These are phyloP conservation scores for Deinandra increscens DNA, from an alignment of 129 eudicot genomes.

Conservation along the genomic window DNA sequence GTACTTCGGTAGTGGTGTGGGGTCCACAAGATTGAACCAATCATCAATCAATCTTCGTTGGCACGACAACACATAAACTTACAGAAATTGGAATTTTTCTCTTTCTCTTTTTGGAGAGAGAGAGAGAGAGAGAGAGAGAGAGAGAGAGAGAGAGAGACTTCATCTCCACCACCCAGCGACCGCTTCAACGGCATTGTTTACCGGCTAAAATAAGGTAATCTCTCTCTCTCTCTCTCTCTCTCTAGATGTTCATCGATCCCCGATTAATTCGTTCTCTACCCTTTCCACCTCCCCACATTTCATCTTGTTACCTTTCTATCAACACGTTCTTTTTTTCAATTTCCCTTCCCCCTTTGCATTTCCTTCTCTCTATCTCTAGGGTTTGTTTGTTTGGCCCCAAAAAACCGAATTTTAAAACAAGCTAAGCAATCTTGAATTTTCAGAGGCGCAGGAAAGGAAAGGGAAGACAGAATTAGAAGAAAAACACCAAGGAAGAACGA, in stretches of 20 bases:
- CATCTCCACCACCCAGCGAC: constrained; percentile 37
- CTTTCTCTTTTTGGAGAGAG: too few species aligned
- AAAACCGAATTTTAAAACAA: neutral
- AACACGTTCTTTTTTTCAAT: too few species aligned
- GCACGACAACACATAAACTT: constrained; percentile 22
- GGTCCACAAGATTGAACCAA: constrained; percentile 16
- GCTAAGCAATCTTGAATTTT: constrained; percentile 5
- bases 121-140: neutral
- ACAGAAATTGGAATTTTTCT: neutral
- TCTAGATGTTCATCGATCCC: constrained; percentile 23
- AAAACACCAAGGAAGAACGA: neutral
- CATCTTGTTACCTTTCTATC: neutral
- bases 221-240: constrained; percentile 28
- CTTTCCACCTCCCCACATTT: constrained; percentile 16
- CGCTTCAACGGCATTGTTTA: constrained; percentile 74
- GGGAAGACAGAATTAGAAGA: neutral
- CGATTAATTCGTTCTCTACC: constrained; percentile 20
- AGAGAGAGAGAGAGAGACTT: constrained; percentile 3
- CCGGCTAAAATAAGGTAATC: constrained; percentile 46
- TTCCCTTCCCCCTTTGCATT: constrained; percentile 3
- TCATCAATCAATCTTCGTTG: constrained; percentile 28
- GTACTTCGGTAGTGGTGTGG: too few species aligned
- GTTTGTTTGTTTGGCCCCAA: constrained; percentile 31
- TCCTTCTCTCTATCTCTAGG: constrained; percentile 27
- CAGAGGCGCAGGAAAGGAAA: neutral